Base-by-base conservation (phyloP, 306 rosid genomes). In the Ammopiptanthus mongolicus region DNA sequence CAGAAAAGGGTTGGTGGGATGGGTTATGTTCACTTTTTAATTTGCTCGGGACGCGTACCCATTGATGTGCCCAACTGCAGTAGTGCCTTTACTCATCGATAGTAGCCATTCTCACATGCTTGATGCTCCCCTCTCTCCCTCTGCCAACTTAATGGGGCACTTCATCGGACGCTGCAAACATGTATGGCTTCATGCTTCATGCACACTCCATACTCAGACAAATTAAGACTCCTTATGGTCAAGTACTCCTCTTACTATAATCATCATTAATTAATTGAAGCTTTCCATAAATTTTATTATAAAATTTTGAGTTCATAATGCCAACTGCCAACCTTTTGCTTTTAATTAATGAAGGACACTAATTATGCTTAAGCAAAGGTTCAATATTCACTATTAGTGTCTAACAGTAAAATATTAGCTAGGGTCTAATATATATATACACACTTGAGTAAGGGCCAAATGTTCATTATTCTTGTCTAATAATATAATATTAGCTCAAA, bases 11-110 rank as follows among this genome's bases (percentile, higher is more conserved):
- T 48, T 37, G 25, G 0, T 19, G 41, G 6, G 33, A 53, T 34
- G 25, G 15, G 31, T 51, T 22, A 79, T 57, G 70, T 68, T 75
- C 69, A 47, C 36, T 58, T 48, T 63, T 62, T 58, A 71, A 60
- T 78, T 80, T 82, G 78, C 77, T 86, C 72, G 91, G 89, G 87
- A 88, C 25, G 36, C 77, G 89, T 59, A 79, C 46, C 85, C 72
- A 28, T 74, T 59, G 33, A 46, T 78, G 73, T 60, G 91, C 78
- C 82, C 85, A 75, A 86, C 83, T 85, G 85, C 82, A 69, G n/a
- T 37, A 37, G 47, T 37, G 75, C 67, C 66, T 78, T 81, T 77
- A 79, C 76, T 63, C 78, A 78, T 86, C 83, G 84, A 83, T 80
- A 85, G 5, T 74, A 46, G 31, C 78, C 73, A 51, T 3, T 23